A percentile compares a stretch with the other conserved stretches of the same genome.
These are phyloP conservation scores for Ogataea dorogensis DNA, from an alignment of 805 yeast species.

Conservation along the genomic window DNA sequence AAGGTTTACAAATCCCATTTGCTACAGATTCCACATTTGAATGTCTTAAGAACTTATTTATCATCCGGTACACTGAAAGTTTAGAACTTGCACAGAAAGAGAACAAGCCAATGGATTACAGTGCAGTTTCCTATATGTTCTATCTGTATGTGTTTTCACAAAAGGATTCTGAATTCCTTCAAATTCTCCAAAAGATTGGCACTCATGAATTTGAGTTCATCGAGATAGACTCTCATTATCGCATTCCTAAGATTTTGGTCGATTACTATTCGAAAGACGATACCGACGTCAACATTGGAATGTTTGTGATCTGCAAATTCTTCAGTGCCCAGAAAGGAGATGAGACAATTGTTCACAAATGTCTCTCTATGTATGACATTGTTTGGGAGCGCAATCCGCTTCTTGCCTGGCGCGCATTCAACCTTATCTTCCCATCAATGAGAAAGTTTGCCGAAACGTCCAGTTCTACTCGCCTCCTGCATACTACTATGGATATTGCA, in stretches of 20 bases:
- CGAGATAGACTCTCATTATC: slow-evolving; percentile 31
- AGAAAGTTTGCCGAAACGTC: slow-evolving; percentile 25
- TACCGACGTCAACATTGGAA: slow-evolving; percentile 17
- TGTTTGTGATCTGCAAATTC: slow-evolving; percentile 18
- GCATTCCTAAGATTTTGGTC: slow-evolving; percentile 37
- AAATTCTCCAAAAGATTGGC: slow-evolving; percentile 35
- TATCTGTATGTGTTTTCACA: slow-evolving; percentile 35
- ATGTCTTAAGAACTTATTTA: slow-evolving; percentile 43
- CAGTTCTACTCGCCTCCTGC: slow-evolving; percentile 24
- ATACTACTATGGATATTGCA: slow-evolving; percentile 24
- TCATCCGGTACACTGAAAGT: slow-evolving; percentile 40
- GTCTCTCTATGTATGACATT: slow-evolving; percentile 22
- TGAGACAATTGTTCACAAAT: slow-evolving; percentile 25
- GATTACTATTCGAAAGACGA: slow-evolving; percentile 7
- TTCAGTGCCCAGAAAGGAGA: slow-evolving; percentile 25
- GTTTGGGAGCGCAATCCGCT: slow-evolving; percentile 14
- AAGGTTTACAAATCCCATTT: slow-evolving; percentile 60
- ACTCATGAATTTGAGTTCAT: slow-evolving; percentile 33
- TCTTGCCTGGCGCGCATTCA: slow-evolving; percentile 23
- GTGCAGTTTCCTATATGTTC: slow-evolving; percentile 34
- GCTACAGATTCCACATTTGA: slow-evolving; percentile 48
- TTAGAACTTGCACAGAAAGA: slow-evolving; percentile 8
- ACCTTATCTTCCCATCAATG: slow-evolving; percentile 18
- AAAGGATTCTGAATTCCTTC: slow-evolving; percentile 36
- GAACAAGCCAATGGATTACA: slow-evolving; percentile 14